Evolutionary conservation across 768 basidiomycete genomes (phyloP), one percentile per base, ranked within the genome.

Genomic region (Psilocybe cyanescens): DNA sequence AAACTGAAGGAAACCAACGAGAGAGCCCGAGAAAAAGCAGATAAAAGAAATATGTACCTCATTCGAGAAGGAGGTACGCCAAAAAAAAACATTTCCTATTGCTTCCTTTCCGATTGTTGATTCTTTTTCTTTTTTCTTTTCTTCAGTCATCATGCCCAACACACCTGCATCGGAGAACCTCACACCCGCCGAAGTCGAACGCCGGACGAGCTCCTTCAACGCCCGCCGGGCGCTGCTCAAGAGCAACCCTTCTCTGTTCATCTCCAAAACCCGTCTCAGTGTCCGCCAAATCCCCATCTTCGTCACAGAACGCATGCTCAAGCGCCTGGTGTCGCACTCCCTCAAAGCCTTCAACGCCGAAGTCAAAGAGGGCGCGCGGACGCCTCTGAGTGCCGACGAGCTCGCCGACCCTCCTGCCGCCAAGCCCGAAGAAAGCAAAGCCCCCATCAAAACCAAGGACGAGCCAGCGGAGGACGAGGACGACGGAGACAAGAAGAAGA

Each of bases 21-120:
- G 71, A 88, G 86, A 69, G 81, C 84, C 62, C 83, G 94, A 51
- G 88, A 94, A 74, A 96, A 96, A 74, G 89, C 89, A 0, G 97
- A 99, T 75, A 96, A 97, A 72, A 85, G 97, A 24, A 97, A 98
- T 71, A 87, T 97, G 71, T 98, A 99, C 72, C 86, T 99, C 61
- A 83, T 99, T 66, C 86, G 94, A 11, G 97, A 99, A 85, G 97
- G 97, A 80, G 93, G 96, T 93, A 69, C 67, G n/a, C 8, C 28
- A 14, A 19, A 30, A n/a, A 30, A n/a, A 14, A 35, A 28, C 41
- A 87, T 76, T 30, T 6, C 37, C 54, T 41, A 30, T 58, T 3
- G 17, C 51, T 55, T 53, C 62, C 12, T 46, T 16, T 28, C 8
- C 17, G 37, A 8, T 29, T 17, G 3, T 6, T 28, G 41, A 41